These are phyloP conservation scores for Kodamaea neixiangensis DNA, from an alignment of 805 yeast species.

Conservation along the genomic window DNA sequence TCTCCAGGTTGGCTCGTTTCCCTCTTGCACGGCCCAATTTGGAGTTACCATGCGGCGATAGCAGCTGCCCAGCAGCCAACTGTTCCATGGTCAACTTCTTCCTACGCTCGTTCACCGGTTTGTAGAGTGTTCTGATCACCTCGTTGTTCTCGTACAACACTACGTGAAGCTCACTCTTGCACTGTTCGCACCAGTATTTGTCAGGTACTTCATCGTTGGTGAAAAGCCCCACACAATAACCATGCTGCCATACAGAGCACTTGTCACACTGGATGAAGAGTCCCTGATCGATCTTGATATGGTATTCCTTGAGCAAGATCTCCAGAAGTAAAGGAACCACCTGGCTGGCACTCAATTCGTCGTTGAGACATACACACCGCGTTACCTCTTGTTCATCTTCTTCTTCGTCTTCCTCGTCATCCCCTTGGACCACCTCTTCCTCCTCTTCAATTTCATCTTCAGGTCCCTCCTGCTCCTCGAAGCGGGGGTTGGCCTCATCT, in stretches of 20 bases:
- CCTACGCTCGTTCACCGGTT: conserved; percentile 43
- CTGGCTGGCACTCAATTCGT: conserved; percentile 31
- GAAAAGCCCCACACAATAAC: conserved; percentile 86
- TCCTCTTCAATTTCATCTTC: conserved; percentile 24
- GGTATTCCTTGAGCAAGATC: conserved; percentile 33
- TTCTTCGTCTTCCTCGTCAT: conserved; percentile 20
- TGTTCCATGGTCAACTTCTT: conserved; percentile 32
- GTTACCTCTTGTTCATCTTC: conserved; percentile 45
- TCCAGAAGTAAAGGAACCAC: conserved; percentile 27
- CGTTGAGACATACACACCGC: conserved; percentile 44
- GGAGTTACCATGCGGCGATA: conserved; percentile 8
- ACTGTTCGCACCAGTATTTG: conserved; percentile 90
- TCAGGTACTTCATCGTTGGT: conserved; percentile 82
- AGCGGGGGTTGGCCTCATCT: conserved; percentile 15
- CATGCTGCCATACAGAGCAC: conserved; percentile 98
- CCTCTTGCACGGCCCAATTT: conserved; percentile 25
- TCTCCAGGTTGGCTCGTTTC: conserved; percentile 15
- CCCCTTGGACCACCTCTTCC: conserved; percentile 17
- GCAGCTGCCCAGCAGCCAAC: conserved; percentile 16
- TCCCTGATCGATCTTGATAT: conserved; percentile 52
- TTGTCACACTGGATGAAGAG: conserved; percentile 82
- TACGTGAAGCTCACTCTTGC: conserved; percentile 82
- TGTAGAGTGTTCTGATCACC: conserved; percentile 36
- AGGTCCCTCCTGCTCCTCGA: conserved; percentile 20
- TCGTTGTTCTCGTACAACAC: conserved; percentile 36